Percentiles rank a stretch among this genome's conserved stretches.
phyloP scores from a whole-genome alignment of 805 yeast genomes.

The Tetrapisispora taiwanensis region DNA sequence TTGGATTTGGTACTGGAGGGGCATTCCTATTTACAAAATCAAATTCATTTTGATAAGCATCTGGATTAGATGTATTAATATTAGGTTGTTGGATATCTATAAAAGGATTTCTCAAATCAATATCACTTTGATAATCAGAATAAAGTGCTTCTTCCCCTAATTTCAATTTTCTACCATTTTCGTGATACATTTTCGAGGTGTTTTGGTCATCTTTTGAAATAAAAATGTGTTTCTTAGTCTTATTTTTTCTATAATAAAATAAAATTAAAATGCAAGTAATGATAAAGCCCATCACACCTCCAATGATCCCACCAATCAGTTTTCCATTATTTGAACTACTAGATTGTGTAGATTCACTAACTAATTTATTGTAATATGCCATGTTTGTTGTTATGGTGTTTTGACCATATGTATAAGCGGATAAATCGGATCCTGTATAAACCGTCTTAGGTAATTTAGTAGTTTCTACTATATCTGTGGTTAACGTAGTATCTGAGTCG shows the following conservation, averaged over 20 bases:
- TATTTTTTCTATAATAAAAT: slow-evolving; percentile 8
- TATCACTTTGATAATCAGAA: not conserved
- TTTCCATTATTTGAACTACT: slow-evolving; percentile 8
- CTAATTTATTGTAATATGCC: not conserved
- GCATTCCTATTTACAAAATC: slow-evolving; percentile 14
- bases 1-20: slow-evolving; percentile 18
- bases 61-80: not conserved
- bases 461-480: slow-evolving; percentile 12
- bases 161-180: slow-evolving; percentile 12
- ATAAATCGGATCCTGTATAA: slow-evolving; percentile 8
- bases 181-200: slow-evolving; percentile 10
- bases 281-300: slow-evolving; percentile 23
- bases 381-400: not conserved
- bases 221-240: not conserved
- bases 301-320: slow-evolving; percentile 25
- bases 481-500: slow-evolving; percentile 12
- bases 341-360: not conserved
- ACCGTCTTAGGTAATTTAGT: slow-evolving; percentile 11
- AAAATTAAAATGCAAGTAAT: slow-evolving; percentile 7
- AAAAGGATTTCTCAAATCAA: not conserved
- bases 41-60: slow-evolving; percentile 23
- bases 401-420: slow-evolving; percentile 5
- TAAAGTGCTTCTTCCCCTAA: not conserved
- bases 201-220: not conserved
- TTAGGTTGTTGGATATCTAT: not conserved